phyloP scores from a whole-genome alignment of 2,329 filamentous ascomycete genomes.

The Aspergillus melleus region DNA sequence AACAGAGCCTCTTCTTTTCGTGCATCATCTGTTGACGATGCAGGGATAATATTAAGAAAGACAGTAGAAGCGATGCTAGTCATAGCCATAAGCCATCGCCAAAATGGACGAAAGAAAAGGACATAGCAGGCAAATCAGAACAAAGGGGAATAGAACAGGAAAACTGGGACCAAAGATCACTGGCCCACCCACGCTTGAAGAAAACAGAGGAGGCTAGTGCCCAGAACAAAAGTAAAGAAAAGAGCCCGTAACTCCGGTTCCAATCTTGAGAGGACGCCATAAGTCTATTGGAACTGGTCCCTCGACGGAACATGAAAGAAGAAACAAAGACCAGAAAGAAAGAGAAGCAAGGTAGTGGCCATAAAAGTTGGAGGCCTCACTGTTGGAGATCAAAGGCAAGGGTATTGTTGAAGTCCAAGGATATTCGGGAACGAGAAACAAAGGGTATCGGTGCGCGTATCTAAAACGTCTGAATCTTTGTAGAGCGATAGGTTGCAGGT shows the following conservation, averaged over 20 bases:
- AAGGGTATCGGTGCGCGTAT: neutral
- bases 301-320: constrained; percentile 4
- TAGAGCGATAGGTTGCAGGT: neutral
- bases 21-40: neutral
- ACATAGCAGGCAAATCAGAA: neutral
- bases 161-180: constrained; percentile 3
- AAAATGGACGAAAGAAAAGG: neutral
- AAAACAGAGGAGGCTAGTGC: constrained; percentile 2
- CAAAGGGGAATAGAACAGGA: constrained; percentile 9
- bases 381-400: constrained; percentile 3
- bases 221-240: constrained; percentile 5
- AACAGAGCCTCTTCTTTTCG: neutral
- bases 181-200: constrained; percentile 17
- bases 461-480: neutral
- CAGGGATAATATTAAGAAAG: neutral
- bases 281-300: constrained; percentile 22
- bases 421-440: neutral
- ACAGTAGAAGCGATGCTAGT: neutral
- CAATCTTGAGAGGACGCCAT: constrained; percentile 21
- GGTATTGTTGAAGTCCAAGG: neutral
- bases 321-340: constrained; percentile 4
- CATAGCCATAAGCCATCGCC: neutral
- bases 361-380: constrained; percentile 1
- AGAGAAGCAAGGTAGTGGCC: neutral
- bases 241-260: constrained; percentile 21